Conservation (phyloP, 2,329 filamentous ascomycete species). For the Dactylellina parvicollis region DNA sequence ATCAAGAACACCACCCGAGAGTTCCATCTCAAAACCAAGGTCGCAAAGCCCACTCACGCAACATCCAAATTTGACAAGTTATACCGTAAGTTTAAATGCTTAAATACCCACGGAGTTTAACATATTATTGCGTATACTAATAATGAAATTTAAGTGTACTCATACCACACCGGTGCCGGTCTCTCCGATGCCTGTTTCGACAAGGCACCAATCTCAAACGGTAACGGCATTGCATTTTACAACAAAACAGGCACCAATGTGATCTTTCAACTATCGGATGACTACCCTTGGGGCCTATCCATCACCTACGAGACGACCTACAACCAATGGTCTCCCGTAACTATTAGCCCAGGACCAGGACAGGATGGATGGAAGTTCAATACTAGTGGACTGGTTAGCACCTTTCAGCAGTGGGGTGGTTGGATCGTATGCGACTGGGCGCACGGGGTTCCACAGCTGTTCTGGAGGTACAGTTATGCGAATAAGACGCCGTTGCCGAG, state of each 20-base stretch:
- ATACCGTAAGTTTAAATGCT: slow-evolving; percentile 10
- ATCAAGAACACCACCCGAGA: slow-evolving; percentile 40
- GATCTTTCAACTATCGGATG: slow-evolving; percentile 33
- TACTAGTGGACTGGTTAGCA: slow-evolving; percentile 28
- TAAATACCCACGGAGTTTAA: neutral
- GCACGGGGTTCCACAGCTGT: slow-evolving; percentile 36
- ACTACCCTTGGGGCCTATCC: slow-evolving; percentile 37
- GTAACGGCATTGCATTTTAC: slow-evolving; percentile 38
- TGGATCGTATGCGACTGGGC: slow-evolving; percentile 47
- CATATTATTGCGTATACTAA: neutral
- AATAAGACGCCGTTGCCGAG: slow-evolving; percentile 22
- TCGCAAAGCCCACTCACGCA: slow-evolving; percentile 11
- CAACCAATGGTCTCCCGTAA: slow-evolving; percentile 38
- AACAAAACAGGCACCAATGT: slow-evolving; percentile 23
- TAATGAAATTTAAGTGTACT: slow-evolving; percentile 25
- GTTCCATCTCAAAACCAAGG: slow-evolving; percentile 34
- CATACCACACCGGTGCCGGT: slow-evolving; percentile 40
- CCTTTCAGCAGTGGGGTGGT: slow-evolving; percentile 12
- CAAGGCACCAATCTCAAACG: slow-evolving; percentile 22
- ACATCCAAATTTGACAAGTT: slow-evolving; percentile 21
- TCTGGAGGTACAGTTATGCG: slow-evolving; percentile 24
- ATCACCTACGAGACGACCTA: slow-evolving; percentile 31
- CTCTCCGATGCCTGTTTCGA: slow-evolving; percentile 38
- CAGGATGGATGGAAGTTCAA: slow-evolving; percentile 34
- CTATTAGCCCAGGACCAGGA: slow-evolving; percentile 13